Percentiles rank a stretch among this genome's conserved stretches.
These are phyloP conservation scores for Pichia sp. DNA, from an alignment of 1,139 yeast genomes.

Conservation along the genomic window DNA sequence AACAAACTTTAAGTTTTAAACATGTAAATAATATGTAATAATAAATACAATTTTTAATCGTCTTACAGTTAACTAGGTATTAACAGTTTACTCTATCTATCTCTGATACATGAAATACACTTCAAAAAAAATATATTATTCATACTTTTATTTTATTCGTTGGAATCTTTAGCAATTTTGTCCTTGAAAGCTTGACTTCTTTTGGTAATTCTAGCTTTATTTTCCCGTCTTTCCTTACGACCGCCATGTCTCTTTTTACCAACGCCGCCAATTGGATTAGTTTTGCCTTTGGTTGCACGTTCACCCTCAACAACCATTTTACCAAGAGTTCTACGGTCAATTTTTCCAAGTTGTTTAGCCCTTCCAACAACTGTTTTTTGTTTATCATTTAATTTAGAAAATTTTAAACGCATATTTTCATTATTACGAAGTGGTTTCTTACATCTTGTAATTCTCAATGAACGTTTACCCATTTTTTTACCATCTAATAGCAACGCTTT, in stretches of 20 bases:
- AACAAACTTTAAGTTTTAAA: no score
- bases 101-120: no score
- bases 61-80: no score
- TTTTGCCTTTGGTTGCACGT: constrained; percentile 66
- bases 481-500: constrained; percentile 77
- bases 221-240: constrained; percentile 16
- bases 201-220: constrained; percentile 49
- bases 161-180: constrained; percentile 14
- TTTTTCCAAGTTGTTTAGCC: constrained; percentile 71
- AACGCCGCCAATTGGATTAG: constrained; percentile 36
- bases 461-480: constrained; percentile 56
- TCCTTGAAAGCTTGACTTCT: constrained; percentile 56
- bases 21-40: no score
- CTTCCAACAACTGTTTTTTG: constrained; percentile 79
- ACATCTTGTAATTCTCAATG: constrained; percentile 74
- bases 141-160: neutral
- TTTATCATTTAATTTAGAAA: constrained; percentile 41
- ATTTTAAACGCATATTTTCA: constrained; percentile 22
- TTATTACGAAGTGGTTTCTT: constrained; percentile 38
- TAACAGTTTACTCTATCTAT: no score
- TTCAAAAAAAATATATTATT: neutral
- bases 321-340: constrained; percentile 67
- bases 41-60: no score
- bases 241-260: constrained; percentile 41
- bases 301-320: constrained; percentile 60